A percentile compares a stretch with the other conserved stretches of the same genome.
phyloP scores from a whole-genome alignment of 305 asterid species.

The Galium porrigens region DNA sequence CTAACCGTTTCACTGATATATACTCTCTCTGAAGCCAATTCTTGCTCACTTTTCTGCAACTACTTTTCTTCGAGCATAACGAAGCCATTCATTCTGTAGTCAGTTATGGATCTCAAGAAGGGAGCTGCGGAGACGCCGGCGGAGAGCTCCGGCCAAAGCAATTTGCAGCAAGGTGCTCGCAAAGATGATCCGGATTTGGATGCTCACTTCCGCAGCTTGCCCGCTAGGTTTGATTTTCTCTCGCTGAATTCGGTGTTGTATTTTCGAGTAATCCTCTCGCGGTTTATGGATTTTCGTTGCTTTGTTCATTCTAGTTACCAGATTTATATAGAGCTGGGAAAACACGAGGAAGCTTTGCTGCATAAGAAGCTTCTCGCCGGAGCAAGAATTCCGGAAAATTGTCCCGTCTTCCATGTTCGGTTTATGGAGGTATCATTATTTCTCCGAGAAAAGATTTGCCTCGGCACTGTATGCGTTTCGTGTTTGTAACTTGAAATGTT shows the following conservation, averaged over 20 bases:
- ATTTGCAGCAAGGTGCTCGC: conserved; percentile 35
- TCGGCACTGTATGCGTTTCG: not conserved
- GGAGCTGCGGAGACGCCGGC: conserved; percentile 95
- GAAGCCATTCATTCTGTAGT: not conserved
- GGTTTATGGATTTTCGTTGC: conserved; percentile 9
- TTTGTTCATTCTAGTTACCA: conserved; percentile 43
- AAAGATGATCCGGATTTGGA: conserved; percentile 47
- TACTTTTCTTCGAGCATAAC: too few species aligned
- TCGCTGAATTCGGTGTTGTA: not conserved
- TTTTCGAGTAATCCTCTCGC: not conserved
- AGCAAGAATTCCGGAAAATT: conserved; percentile 66
- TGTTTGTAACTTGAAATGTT: not conserved
- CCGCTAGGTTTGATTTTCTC: conserved; percentile 38
- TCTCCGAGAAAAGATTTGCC: not conserved
- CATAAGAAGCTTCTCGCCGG: conserved; percentile 59
- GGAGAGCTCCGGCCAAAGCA: conserved; percentile 56
- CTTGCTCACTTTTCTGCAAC: conserved; percentile 9
- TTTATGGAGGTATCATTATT: conserved; percentile 43
- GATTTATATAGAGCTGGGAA: conserved; percentile 62
- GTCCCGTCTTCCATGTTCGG: conserved; percentile 65
- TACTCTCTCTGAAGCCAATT: conserved; percentile 17
- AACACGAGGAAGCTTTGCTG: conserved; percentile 72
- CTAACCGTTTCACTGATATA: conserved; percentile 22
- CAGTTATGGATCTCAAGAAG: conserved; percentile 55
- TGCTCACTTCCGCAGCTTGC: conserved; percentile 76